Conservation (phyloP, 1,139 yeast genomes). For the Ogataea hybrid region DNA sequence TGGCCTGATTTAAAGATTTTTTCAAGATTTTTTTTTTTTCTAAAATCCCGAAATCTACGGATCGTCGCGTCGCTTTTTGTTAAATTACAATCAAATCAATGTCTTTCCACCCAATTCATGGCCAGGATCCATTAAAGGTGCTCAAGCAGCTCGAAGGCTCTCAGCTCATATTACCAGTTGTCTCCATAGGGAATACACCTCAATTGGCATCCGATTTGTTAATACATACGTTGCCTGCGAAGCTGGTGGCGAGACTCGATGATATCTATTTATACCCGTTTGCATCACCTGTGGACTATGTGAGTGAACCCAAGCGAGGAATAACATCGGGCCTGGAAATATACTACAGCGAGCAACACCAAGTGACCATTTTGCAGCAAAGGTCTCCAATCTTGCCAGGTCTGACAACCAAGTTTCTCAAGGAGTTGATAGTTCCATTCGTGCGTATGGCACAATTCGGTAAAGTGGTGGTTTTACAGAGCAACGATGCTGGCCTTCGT, state of each 20-base stretch:
- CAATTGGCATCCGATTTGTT: slow-evolving; percentile 77
- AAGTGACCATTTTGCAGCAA: slow-evolving; percentile 67
- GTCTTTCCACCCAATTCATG: slow-evolving; percentile 23
- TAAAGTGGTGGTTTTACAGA: slow-evolving; percentile 60
- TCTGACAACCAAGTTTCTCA: slow-evolving; percentile 49
- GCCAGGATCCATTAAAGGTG: slow-evolving; percentile 18
- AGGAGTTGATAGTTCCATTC: slow-evolving; percentile 53
- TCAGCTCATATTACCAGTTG: slow-evolving; percentile 63
- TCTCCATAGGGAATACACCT: slow-evolving; percentile 87
- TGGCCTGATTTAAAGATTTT: slow-evolving; percentile 1
- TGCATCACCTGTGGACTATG: slow-evolving; percentile 70
- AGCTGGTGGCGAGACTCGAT: slow-evolving; percentile 54
- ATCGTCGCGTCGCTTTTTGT: slow-evolving; percentile 8
- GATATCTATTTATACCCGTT: slow-evolving; percentile 73
- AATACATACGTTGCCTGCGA: slow-evolving; percentile 54
- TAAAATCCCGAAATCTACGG: slow-evolving; percentile 8
- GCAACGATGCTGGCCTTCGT: slow-evolving; percentile 62
- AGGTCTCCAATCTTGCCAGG: slow-evolving; percentile 82
- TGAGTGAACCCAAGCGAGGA: slow-evolving; percentile 30
- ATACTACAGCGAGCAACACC: slow-evolving; percentile 39
- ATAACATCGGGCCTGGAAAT: slow-evolving; percentile 64
- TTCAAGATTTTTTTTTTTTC: slow-evolving; percentile 6
- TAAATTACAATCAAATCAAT: slow-evolving; percentile 5
- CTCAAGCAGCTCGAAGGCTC: slow-evolving; percentile 18
- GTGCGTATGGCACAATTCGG: slow-evolving; percentile 40